Base-by-base conservation (phyloP, 2,329 filamentous ascomycete species). In the Pestalotiopsis sp. region DNA sequence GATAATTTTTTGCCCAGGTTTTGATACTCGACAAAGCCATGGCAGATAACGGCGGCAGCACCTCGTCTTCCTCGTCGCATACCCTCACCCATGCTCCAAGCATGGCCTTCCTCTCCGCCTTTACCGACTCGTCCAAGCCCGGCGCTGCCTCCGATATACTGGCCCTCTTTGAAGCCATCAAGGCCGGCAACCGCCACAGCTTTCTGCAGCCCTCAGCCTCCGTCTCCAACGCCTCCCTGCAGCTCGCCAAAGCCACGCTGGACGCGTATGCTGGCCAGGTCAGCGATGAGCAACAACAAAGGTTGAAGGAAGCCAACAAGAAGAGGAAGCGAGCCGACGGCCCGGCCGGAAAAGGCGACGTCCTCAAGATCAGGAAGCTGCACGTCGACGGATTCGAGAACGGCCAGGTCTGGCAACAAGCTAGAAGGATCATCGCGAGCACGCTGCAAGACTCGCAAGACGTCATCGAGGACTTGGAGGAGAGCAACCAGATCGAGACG, bases 331-430 rank as follows among this genome's bases (percentile, higher is more conserved):
- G 93, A 73, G 82, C 70, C 57, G 76, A 86, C 52, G 77, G 81
- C 31, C 80, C 79, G 3, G 82, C 85, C 65, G 80, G 80, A 39
- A 79, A 80, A 41, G 75, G 81, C 62, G 81, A 88, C 72, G 82
- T 92, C 1, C 77, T 98, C 71, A 94, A 94, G 75, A 84, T 97
- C 75, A 91, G 92, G 75, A 94, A 93, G 80, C 84, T 99, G 17
- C 93, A 98, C 78, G 85, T 94, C 6, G 90, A 97, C 68, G 96
- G 95, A 0, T 97, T 98, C 74, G 93, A 92, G 74, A 91, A 93
- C 12, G 89, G 91, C 23, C 95, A 98, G 80, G 91, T 99, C 58
- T 99, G 95, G 93, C 93, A 98, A 80, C 96, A 99, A 82, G 92
- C 94, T 9, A 91, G 91, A 76, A 90, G 93, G 74, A 93, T 98